These are phyloP conservation scores for Kandelia obovata DNA, from an alignment of 345 rosid genomes.

Conservation along the genomic window DNA sequence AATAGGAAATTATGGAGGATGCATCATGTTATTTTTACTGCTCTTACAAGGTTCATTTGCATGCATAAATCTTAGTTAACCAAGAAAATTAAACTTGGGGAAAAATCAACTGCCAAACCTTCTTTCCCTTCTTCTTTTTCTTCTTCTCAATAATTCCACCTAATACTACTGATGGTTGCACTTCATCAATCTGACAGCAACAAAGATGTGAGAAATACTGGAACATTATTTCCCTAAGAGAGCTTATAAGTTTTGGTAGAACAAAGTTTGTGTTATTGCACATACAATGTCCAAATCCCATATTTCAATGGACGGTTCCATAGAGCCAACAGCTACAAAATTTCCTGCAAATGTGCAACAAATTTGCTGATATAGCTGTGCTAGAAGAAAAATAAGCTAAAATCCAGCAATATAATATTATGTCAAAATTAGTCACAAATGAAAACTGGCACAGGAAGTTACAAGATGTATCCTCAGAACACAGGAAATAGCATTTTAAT, in stretches of 20 bases:
- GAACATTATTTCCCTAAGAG: slow-evolving; percentile 9
- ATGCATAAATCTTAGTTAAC: too few relatives aligned
- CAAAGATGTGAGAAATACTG: slow-evolving; percentile 19
- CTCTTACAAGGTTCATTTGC: too few relatives aligned
- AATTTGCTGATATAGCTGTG: background rate
- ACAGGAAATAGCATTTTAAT: background rate
- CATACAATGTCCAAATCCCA: slow-evolving; percentile 95
- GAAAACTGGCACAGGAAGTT: background rate
- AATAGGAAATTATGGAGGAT: too few relatives aligned
- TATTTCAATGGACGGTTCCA: slow-evolving; percentile 85
- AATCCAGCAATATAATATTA: background rate
- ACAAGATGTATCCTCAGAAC: too few relatives aligned
- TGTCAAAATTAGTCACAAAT: background rate
- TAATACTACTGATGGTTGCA: slow-evolving; percentile 65
- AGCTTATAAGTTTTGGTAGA: slow-evolving; percentile 1
- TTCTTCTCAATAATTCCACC: slow-evolving; percentile 61
- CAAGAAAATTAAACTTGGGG: background rate
- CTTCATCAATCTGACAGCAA: slow-evolving; percentile 69
- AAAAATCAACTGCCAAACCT: slow-evolving; percentile 36
- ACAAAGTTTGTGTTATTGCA: slow-evolving; percentile 11
- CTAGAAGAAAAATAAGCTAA: background rate
- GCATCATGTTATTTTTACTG: too few relatives aligned
- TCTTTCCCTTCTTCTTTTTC: slow-evolving; percentile 47
- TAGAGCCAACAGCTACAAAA: slow-evolving; percentile 87
- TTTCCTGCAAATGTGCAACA: slow-evolving; percentile 52